phyloP scores from a whole-genome alignment of 2,329 filamentous ascomycete genomes.

The Dactylellina cionopaga region DNA sequence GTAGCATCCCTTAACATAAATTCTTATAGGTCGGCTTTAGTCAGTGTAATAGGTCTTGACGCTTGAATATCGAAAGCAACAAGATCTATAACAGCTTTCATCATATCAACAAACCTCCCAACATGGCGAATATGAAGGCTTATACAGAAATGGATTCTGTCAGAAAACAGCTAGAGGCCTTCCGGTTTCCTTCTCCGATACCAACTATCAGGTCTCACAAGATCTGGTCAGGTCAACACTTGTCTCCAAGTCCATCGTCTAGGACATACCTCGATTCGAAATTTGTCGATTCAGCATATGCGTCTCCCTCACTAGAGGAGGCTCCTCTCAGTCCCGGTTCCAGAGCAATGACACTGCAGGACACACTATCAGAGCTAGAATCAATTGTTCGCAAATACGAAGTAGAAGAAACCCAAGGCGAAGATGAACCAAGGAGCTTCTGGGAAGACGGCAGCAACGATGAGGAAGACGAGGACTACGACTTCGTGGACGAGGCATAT shows the following conservation, averaged over 20 bases:
- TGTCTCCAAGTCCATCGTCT: constrained; percentile 28
- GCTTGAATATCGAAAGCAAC: too few relatives aligned
- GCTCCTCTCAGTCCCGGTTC: constrained; percentile 15
- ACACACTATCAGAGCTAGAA: constrained; percentile 47
- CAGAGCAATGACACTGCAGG: constrained; percentile 41
- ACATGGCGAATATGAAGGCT: too few relatives aligned
- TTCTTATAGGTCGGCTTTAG: too few relatives aligned
- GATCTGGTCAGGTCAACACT: constrained; percentile 48
- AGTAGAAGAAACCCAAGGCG: constrained; percentile 8
- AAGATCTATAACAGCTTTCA: too few relatives aligned
- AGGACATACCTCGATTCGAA: constrained; percentile 8
- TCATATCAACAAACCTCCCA: too few relatives aligned
- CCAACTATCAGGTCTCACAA: constrained; percentile 47
- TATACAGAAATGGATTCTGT: constrained; percentile 45
- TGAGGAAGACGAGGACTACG: too few relatives aligned
- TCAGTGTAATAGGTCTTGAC: too few relatives aligned
- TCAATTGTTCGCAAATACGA: constrained; percentile 52
- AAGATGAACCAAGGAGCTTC: constrained; percentile 36
- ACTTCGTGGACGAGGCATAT: too few relatives aligned
- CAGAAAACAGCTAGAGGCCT: constrained; percentile 43
- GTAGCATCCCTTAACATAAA: background rate
- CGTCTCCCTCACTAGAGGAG: constrained; percentile 41
- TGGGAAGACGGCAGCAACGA: constrained; percentile 45
- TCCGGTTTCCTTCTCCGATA: constrained; percentile 47
- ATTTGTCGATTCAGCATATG: constrained; percentile 47